Evolutionary conservation across 345 rosid species (phyloP).

Genomic region (Eutrema yunnanense): DNA sequence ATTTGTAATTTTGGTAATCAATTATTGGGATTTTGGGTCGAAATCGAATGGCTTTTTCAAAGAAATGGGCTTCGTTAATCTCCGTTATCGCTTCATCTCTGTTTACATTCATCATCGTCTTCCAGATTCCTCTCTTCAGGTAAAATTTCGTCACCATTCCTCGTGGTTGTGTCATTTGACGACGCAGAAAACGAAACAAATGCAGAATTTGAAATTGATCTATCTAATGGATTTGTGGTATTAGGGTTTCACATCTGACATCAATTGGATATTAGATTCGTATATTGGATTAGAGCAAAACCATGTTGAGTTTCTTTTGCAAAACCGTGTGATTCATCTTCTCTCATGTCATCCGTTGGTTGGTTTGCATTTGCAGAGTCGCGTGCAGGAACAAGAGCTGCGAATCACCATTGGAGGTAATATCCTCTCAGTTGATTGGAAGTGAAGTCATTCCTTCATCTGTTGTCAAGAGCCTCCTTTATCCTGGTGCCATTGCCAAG

Average conservation of each 20-base stretch:
- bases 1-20: not conserved
- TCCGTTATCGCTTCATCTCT: slow-evolving; percentile 45
- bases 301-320: not conserved
- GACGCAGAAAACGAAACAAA: not conserved
- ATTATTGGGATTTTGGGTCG: too few species aligned
- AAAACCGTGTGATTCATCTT: not conserved
- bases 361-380: slow-evolving; percentile 36
- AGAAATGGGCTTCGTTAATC: slow-evolving; percentile 51
- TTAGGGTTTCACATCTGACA: too few species aligned
- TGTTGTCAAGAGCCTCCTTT: slow-evolving; percentile 55
- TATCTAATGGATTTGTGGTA: too few species aligned
- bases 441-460: slow-evolving; percentile 45
- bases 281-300: not conserved
- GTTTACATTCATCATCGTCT: slow-evolving; percentile 48
- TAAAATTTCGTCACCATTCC: slow-evolving; percentile 9
- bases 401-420: slow-evolving; percentile 59
- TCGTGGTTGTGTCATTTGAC: not conserved
- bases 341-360: not conserved
- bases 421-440: slow-evolving; percentile 53
- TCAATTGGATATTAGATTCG: not conserved
- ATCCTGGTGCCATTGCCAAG: slow-evolving; percentile 62
- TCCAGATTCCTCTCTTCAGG: slow-evolving; percentile 92
- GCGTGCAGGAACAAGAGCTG: slow-evolving; percentile 66
- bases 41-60: slow-evolving; percentile 43
- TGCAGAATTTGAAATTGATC: not conserved